Percentiles rank a stretch among this genome's conserved stretches.
phyloP scores from a whole-genome alignment of 805 yeast species.

The Wickerhamomyces chambardii region DNA sequence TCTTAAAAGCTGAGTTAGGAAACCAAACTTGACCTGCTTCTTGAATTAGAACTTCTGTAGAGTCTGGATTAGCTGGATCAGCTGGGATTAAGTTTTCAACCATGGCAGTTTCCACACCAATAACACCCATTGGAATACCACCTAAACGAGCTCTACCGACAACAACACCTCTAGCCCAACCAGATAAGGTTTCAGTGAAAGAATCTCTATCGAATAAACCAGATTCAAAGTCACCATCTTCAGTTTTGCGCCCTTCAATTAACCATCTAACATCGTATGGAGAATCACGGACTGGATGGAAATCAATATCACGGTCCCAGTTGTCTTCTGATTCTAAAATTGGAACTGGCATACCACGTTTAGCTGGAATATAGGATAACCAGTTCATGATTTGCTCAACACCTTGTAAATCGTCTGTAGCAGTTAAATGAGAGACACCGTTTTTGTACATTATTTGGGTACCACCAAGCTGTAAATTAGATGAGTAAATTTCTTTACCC shows the following conservation, averaged over 20 bases:
- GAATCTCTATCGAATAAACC: conserved; percentile 92
- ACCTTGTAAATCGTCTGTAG: conserved; percentile 95
- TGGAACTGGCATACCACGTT: conserved; percentile 86
- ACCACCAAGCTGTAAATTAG: conserved; percentile 97
- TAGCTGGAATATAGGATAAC: conserved; percentile 92
- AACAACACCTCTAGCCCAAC: conserved; percentile 99
- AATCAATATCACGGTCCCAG: conserved; percentile 94
- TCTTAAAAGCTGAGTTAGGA: conserved; percentile 98
- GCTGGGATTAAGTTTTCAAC: conserved; percentile 92
- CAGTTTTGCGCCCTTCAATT: conserved; percentile 76
- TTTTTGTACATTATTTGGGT: conserved; percentile 97
- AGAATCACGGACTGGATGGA: conserved; percentile 60
- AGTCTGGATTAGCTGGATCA: conserved; percentile 96
- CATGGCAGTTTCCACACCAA: conserved; percentile 88
- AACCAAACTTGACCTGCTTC: conserved; percentile 99
- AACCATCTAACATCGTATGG: conserved; percentile 91
- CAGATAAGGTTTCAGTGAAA: conserved; percentile 92
- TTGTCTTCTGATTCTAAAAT: conserved; percentile 70
- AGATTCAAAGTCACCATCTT: conserved; percentile 60
- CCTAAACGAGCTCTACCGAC: conserved; percentile 98
- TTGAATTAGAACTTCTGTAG: conserved; percentile 78
- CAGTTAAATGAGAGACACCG: conserved; percentile 98
- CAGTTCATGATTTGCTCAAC: conserved; percentile 90
- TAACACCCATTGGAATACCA: conserved; percentile 98
- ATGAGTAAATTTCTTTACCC: conserved; percentile 95